Evolutionary conservation across 352 stramenopile species (phyloP).

Genomic region (Phytopythium mirpurense): DNA sequence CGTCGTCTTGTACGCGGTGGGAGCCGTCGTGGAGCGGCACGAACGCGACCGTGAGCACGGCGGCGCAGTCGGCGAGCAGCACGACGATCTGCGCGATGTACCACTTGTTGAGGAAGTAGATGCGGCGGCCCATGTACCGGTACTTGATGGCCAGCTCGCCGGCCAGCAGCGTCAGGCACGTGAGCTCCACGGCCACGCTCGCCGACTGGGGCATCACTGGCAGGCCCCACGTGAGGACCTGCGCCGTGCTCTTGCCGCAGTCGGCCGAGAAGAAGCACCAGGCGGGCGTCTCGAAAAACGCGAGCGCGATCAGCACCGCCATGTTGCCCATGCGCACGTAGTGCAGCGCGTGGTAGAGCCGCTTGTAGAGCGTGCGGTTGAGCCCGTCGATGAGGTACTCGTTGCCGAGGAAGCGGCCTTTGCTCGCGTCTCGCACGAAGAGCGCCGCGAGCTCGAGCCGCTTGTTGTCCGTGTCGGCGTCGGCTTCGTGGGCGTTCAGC

Average conservation of each 20-base stretch:
- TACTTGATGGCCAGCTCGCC: conserved; percentile 46
- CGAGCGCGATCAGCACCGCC: conserved; percentile 32
- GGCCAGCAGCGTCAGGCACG: conserved; percentile 34
- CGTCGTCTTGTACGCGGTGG: no score
- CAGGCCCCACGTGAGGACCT: conserved; percentile 30
- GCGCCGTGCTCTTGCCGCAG: conserved; percentile 23
- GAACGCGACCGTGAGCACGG: conserved; percentile 32
- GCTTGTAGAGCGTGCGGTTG: conserved; percentile 42
- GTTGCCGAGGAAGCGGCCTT: conserved; percentile 42
- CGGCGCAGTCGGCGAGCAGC: conserved; percentile 32
- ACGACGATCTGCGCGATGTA: conserved; percentile 41
- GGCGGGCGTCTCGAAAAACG: conserved; percentile 52
- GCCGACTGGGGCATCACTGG: conserved; percentile 22
- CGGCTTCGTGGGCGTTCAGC: neutral
- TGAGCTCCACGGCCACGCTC: conserved; percentile 34
- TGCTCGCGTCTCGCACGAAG: conserved; percentile 39
- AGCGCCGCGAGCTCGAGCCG: conserved; percentile 36
- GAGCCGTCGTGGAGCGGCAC: conserved; percentile 10
- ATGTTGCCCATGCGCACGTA: conserved; percentile 42
- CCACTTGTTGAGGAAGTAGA: conserved; percentile 59
- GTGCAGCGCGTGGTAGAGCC: conserved; percentile 40
- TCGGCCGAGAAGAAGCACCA: conserved; percentile 41
- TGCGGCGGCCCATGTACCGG: conserved; percentile 34
- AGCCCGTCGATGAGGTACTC: conserved; percentile 41
- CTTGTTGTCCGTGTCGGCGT: conserved; percentile 7